Evolutionary conservation across 805 yeast genomes (phyloP).

Genomic region (Metschnikowia henanensis): DNA sequence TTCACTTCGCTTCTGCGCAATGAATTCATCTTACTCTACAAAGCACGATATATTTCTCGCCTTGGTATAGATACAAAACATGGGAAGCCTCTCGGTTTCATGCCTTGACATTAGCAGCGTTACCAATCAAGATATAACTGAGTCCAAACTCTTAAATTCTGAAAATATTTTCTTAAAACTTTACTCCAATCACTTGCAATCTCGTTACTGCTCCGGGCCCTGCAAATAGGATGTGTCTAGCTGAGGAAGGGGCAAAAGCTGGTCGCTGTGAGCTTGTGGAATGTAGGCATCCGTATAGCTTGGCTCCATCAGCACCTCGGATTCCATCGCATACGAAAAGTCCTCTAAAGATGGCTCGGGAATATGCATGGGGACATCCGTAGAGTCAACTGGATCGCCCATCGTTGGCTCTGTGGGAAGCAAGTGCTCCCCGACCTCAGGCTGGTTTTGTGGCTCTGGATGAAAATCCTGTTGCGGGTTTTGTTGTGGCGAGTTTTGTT

Average conservation of each 20-base stretch:
- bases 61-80: no score
- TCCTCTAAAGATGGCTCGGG: constrained; percentile 7
- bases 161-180: no score
- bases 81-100: no score
- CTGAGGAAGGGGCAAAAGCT: constrained; percentile 2
- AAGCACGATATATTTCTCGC: no score
- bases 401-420: not conserved
- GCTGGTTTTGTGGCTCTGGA: not conserved
- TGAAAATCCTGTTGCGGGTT: not conserved
- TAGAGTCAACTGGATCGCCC: not conserved
- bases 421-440: not conserved
- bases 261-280: not conserved
- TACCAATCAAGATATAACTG: no score
- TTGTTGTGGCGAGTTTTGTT: not conserved
- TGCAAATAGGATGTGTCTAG: constrained; percentile 5
- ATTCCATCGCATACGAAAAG: constrained; percentile 8
- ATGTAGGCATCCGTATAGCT: constrained; percentile 1
- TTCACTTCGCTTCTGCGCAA: no score
- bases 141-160: no score
- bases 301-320: constrained; percentile 7
- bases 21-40: no score
- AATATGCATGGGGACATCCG: not conserved
- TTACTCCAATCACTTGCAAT: no score
- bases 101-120: no score
- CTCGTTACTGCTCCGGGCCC: constrained; percentile 1